Conservation (phyloP, 345 rosid genomes). For the Corchorus capsularis region DNA sequence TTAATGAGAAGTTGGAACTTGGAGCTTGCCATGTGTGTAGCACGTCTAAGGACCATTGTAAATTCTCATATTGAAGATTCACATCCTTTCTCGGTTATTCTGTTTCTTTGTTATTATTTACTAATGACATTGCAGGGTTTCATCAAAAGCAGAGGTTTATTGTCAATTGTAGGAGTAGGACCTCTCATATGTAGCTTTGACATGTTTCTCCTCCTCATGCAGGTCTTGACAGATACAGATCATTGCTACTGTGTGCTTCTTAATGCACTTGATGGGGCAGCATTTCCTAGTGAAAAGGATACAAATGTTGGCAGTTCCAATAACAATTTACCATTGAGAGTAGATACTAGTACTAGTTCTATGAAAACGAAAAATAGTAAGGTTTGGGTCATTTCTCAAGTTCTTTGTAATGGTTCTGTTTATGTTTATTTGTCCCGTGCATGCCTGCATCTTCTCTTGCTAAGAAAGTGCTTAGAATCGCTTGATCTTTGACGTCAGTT, state of each 20-base stretch:
- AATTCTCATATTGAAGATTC: slow-evolving; percentile 6
- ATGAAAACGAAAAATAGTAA: slow-evolving; percentile 56
- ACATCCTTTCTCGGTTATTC: slow-evolving; percentile 10
- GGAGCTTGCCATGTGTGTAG: background rate
- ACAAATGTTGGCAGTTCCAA: slow-evolving; percentile 49
- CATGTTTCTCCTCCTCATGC: slow-evolving; percentile 12
- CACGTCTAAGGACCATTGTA: background rate
- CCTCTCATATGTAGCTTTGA: background rate
- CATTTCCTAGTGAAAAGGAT: slow-evolving; percentile 70
- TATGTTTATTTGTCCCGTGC: slow-evolving; percentile 4
- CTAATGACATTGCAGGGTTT: background rate
- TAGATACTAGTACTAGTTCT: slow-evolving; percentile 34
- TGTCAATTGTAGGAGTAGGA: background rate
- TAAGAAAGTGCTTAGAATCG: background rate
- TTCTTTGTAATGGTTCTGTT: slow-evolving; percentile 18
- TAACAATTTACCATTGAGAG: slow-evolving; percentile 32
- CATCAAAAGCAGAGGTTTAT: background rate
- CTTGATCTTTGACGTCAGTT: background rate
- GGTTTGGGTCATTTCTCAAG: slow-evolving; percentile 46
- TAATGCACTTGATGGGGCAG: slow-evolving; percentile 91
- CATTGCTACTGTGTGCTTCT: slow-evolving; percentile 96
- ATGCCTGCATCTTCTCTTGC: background rate
- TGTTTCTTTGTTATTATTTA: slow-evolving; percentile 4
- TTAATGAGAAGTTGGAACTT: background rate
- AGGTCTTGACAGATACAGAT: slow-evolving; percentile 87